Evolutionary conservation across 176 grass and related monocot genomes (phyloP).

Genomic region (Oryza punctata): DNA sequence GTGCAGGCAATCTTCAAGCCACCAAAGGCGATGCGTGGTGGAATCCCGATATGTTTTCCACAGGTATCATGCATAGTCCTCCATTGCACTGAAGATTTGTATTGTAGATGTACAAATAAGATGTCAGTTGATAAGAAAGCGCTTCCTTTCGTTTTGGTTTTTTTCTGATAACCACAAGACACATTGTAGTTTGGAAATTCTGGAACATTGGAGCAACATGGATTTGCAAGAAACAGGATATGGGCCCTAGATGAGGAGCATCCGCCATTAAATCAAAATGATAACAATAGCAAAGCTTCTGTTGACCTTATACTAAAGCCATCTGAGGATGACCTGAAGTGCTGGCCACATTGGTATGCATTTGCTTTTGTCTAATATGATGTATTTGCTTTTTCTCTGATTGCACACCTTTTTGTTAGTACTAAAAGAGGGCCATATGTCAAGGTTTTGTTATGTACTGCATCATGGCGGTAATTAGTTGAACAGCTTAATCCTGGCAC

Average conservation of each 20-base stretch:
- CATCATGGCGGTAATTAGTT: not conserved
- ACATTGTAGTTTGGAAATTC: constrained; percentile 67
- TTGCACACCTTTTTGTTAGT: constrained; percentile 7
- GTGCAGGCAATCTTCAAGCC: constrained; percentile 86
- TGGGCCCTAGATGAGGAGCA: constrained; percentile 71
- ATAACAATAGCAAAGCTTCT: constrained; percentile 44
- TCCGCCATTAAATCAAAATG: constrained; percentile 37
- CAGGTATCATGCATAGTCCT: constrained; percentile 51
- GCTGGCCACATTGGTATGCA: constrained; percentile 83
- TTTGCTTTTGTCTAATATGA: constrained; percentile 22
- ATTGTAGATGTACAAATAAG: not conserved
- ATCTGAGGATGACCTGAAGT: constrained; percentile 85
- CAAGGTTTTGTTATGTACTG: constrained; percentile 2
- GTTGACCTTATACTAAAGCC: constrained; percentile 86
- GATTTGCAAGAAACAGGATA: constrained; percentile 91
- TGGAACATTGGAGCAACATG: constrained; percentile 78
- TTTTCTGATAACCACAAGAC: constrained; percentile 18
- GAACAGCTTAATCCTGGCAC: not conserved
- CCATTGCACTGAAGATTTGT: not conserved
- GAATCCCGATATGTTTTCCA: constrained; percentile 93
- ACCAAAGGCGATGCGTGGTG: constrained; percentile 80
- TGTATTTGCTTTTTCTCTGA: constrained; percentile 1
- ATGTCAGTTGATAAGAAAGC: not conserved
- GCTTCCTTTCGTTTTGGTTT: not conserved
- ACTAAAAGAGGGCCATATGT: not conserved